A percentile compares a stretch with the other conserved stretches of the same genome.
These are phyloP conservation scores for Euphorbia tirucalli DNA, from an alignment of 345 rosid species.

Conservation along the genomic window DNA sequence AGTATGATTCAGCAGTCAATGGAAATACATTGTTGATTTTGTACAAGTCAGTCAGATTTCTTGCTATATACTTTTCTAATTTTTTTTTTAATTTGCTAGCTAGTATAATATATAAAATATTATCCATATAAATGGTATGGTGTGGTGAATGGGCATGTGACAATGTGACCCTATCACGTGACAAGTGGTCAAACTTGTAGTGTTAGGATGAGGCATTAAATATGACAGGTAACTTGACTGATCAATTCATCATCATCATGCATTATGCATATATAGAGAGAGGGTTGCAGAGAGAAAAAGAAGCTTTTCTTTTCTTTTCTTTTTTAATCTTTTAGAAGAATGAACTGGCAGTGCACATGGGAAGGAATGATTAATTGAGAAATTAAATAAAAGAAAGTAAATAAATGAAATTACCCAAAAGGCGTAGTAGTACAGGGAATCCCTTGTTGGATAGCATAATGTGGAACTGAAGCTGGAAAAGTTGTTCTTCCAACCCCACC, in stretches of 20 bases:
- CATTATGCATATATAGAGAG: background rate
- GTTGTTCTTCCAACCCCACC: conserved; percentile 5
- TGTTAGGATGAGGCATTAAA: background rate
- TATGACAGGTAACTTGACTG: background rate
- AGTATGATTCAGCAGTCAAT: background rate
- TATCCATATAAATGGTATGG: too few relatives aligned
- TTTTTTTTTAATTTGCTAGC: too few relatives aligned
- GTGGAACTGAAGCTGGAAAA: conserved; percentile 15
- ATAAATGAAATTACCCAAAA: conserved; percentile 10
- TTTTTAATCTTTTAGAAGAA: background rate
- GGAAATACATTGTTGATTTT: background rate
- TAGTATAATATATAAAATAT: too few relatives aligned
- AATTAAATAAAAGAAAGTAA: background rate
- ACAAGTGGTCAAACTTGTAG: conserved; percentile 8
- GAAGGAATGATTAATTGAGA: background rate
- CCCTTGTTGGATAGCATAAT: conserved; percentile 26
- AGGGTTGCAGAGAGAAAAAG: too few relatives aligned
- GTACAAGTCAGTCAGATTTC: too few relatives aligned
- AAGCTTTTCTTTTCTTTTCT: background rate
- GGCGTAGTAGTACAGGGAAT: conserved; percentile 5
- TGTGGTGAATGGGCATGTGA: background rate
- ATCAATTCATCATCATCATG: background rate
- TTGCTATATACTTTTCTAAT: too few relatives aligned
- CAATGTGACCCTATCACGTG: conserved; percentile 11
- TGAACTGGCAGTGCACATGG: conserved; percentile 23